A percentile compares a stretch with the other conserved stretches of the same genome.
Conservation (phyloP, 2,329 filamentous ascomycete species). For the Penicillium palitans region DNA sequence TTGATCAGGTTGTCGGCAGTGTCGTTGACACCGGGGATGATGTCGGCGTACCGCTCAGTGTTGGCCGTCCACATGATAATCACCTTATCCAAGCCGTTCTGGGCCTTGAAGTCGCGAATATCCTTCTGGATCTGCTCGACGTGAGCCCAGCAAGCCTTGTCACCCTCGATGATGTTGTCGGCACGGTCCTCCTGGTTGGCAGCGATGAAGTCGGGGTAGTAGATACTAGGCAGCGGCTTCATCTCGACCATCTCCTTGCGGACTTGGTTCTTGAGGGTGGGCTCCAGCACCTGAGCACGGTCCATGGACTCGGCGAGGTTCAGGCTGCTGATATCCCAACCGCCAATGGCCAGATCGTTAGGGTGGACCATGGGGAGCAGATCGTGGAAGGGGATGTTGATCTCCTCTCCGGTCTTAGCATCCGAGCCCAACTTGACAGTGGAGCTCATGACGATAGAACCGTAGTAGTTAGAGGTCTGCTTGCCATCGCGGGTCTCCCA, state of each 20-base stretch:
- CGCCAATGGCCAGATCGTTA: slow-evolving; percentile 90
- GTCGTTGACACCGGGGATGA: slow-evolving; percentile 88
- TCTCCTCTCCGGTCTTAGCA: slow-evolving; percentile 76
- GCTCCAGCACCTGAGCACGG: slow-evolving; percentile 90
- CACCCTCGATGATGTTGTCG: slow-evolving; percentile 82
- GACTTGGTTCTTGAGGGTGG: slow-evolving; percentile 84
- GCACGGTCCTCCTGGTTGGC: slow-evolving; percentile 97
- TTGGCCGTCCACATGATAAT: slow-evolving; percentile 99
- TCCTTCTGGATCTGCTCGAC: slow-evolving; percentile 92
- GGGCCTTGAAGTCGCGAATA: slow-evolving; percentile 88
- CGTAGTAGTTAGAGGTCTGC: slow-evolving; percentile 92
- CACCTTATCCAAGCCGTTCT: slow-evolving; percentile 86
- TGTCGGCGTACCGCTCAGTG: slow-evolving; percentile 92
- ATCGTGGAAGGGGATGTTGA: slow-evolving; percentile 95
- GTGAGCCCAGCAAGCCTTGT: slow-evolving; percentile 81
- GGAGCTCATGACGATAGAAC: slow-evolving; percentile 94
- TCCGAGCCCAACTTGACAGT: slow-evolving; percentile 96
- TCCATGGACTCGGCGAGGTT: slow-evolving; percentile 92
- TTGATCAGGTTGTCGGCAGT: slow-evolving; percentile 91
- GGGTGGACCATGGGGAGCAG: slow-evolving; percentile 96
- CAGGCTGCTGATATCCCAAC: slow-evolving; percentile 95
- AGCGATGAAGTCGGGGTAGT: slow-evolving; percentile 99
- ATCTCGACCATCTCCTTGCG: slow-evolving; percentile 90
- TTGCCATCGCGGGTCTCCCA: slow-evolving; percentile 95
- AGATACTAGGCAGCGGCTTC: slow-evolving; percentile 88